Evolutionary conservation across 495 filamentous ascomycete species (phyloP).

Genomic region (Chaetomium fimeti): DNA sequence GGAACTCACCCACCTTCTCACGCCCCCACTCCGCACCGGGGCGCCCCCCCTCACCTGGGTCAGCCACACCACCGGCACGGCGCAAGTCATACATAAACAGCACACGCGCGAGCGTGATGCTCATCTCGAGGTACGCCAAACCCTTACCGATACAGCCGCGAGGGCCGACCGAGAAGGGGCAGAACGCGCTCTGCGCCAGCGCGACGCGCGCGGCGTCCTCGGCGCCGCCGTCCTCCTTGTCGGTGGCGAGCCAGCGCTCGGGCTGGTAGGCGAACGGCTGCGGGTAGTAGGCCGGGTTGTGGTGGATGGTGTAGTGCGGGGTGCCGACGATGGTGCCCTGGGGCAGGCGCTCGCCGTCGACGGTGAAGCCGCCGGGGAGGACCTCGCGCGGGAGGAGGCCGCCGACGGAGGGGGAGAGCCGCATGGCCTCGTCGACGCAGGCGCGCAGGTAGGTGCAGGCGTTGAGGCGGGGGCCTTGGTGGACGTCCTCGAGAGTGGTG

Average conservation of each 20-base stretch:
- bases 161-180: slow-evolving; percentile 57
- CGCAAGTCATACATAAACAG: slow-evolving; percentile 52
- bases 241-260: slow-evolving; percentile 53
- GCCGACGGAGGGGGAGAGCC: slow-evolving; percentile 64
- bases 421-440: slow-evolving; percentile 71
- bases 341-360: slow-evolving; percentile 57
- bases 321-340: slow-evolving; percentile 54
- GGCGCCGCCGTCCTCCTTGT: slow-evolving; percentile 15
- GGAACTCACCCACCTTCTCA: slow-evolving; percentile 49
- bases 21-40: slow-evolving; percentile 47
- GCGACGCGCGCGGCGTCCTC: slow-evolving; percentile 33
- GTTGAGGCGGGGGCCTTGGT: slow-evolving; percentile 50
- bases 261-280: slow-evolving; percentile 53
- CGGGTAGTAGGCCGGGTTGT: slow-evolving; percentile 54
- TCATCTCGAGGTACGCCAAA: slow-evolving; percentile 56
- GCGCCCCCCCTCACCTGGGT: slow-evolving; percentile 42
- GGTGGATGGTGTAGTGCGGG: slow-evolving; percentile 57
- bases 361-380: slow-evolving; percentile 56
- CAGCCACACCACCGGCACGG: slow-evolving; percentile 40
- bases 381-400: slow-evolving; percentile 62
- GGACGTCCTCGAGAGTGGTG: slow-evolving; percentile 52
- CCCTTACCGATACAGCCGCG: slow-evolving; percentile 60
- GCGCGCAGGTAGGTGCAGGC: slow-evolving; percentile 57
- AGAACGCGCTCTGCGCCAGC: slow-evolving; percentile 53
- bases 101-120: slow-evolving; percentile 47